Conservation (phyloP, 106 monocot species). For the Platanthera zijinensis region DNA sequence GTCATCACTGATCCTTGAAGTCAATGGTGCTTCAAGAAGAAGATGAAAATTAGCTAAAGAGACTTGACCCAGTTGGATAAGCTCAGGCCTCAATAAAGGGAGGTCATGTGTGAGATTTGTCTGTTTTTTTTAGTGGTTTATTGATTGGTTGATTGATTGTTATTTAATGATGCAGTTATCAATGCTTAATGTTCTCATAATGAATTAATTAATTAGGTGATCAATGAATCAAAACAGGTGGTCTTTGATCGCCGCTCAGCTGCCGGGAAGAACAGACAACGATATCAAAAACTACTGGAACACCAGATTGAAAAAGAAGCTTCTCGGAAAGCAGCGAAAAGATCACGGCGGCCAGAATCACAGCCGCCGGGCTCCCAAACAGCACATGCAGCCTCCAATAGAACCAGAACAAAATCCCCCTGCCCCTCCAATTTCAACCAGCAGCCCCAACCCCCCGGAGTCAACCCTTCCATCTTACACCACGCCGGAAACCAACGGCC, state of each 20-base stretch:
- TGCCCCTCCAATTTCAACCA: background rate
- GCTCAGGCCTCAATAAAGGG: too few relatives aligned
- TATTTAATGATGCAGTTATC: too few relatives aligned
- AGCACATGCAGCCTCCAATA: background rate
- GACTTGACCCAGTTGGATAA: too few relatives aligned
- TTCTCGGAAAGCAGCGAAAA: conserved; percentile 21
- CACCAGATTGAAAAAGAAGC: conserved; percentile 77
- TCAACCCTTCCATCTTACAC: background rate
- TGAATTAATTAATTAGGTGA: too few relatives aligned
- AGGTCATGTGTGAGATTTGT: background rate
- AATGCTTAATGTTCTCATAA: too few relatives aligned
- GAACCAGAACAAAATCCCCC: background rate
- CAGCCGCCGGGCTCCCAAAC: background rate
- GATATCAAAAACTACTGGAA: conserved; percentile 97
- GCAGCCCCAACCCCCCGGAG: background rate
- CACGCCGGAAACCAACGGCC: background rate
- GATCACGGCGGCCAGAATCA: background rate
- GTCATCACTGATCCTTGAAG: background rate
- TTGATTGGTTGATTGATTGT: too few relatives aligned
- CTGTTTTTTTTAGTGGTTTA: background rate
- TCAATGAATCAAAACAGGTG: conserved; percentile 33
- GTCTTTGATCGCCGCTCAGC: conserved; percentile 81
- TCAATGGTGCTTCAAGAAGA: background rate
- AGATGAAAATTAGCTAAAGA: background rate
- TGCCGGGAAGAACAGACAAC: conserved; percentile 84